Evolutionary conservation across 2,329 filamentous ascomycete genomes (phyloP).

Genomic region (Cercospora zeae-maydis): DNA sequence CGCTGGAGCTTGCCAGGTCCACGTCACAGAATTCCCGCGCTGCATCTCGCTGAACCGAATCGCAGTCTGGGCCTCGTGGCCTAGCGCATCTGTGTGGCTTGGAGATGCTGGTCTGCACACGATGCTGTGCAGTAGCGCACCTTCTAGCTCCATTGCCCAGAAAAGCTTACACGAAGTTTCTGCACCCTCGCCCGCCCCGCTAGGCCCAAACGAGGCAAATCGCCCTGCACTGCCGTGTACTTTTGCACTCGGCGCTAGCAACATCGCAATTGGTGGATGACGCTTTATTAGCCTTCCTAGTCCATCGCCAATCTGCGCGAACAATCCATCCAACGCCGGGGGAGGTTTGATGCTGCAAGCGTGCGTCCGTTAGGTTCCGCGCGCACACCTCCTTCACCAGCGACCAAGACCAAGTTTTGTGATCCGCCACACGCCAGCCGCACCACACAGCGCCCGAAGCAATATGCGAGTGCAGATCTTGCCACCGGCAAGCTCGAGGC

Average conservation of each 20-base stretch:
- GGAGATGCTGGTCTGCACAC: slow-evolving; percentile 14
- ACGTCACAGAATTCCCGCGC: slow-evolving; percentile 20
- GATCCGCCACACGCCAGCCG: not conserved
- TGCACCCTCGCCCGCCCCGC: slow-evolving; percentile 10
- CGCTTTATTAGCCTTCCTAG: slow-evolving; percentile 3
- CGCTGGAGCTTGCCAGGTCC: slow-evolving; percentile 16
- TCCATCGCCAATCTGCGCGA: slow-evolving; percentile 9
- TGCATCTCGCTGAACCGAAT: slow-evolving; percentile 10
- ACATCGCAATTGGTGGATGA: slow-evolving; percentile 7
- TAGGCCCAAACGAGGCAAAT: slow-evolving; percentile 9
- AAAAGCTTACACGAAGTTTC: slow-evolving; percentile 15
- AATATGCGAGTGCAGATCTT: not conserved
- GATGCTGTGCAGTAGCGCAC: slow-evolving; percentile 25
- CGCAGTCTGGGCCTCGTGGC: slow-evolving; percentile 23
- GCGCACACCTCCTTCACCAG: not conserved
- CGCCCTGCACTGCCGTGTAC: slow-evolving; percentile 9
- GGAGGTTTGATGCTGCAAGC: slow-evolving; percentile 16
- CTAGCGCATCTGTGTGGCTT: slow-evolving; percentile 17
- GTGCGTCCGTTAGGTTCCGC: not conserved
- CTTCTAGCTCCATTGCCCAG: slow-evolving; percentile 5
- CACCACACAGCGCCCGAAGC: not conserved
- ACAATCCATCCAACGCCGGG: slow-evolving; percentile 13
- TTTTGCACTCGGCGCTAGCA: slow-evolving; percentile 3
- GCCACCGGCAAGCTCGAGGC: not conserved
- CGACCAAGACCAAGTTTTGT: slow-evolving; percentile 3